These are phyloP conservation scores for Hysterium pulicare DNA, from an alignment of 2,329 filamentous ascomycete genomes.

Conservation along the genomic window DNA sequence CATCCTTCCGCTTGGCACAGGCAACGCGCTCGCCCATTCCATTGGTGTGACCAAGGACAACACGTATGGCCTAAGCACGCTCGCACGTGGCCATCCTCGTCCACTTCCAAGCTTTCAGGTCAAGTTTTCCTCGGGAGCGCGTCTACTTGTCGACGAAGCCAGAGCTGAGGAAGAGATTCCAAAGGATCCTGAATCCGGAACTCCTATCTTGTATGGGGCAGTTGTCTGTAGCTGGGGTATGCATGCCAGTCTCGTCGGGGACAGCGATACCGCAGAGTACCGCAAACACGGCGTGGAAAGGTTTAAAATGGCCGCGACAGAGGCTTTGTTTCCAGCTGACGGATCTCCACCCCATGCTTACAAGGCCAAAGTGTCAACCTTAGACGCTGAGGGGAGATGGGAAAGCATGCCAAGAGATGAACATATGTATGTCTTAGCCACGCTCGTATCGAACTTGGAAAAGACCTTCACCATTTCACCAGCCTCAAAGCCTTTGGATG, in stretches of 20 bases:
- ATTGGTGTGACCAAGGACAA: constrained; percentile 35
- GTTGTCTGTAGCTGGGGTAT: constrained; percentile 90
- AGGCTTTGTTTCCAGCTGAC: constrained; percentile 62
- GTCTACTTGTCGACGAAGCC: constrained; percentile 42
- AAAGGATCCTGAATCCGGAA: constrained; percentile 15
- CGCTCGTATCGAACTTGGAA: constrained; percentile 78
- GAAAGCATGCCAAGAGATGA: constrained; percentile 39
- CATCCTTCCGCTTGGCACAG: constrained; percentile 52
- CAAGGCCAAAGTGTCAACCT: constrained; percentile 49
- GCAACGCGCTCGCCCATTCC: constrained; percentile 49
- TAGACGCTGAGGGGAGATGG: constrained; percentile 28
- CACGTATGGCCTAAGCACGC: constrained; percentile 40
- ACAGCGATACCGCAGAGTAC: constrained; percentile 82
- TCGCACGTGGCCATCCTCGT: constrained; percentile 32
- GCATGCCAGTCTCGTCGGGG: constrained; percentile 82
- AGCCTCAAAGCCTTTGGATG: constrained; percentile 65
- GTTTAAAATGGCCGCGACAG: constrained; percentile 80
- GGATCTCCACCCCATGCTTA: constrained; percentile 56
- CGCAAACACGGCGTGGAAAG: constrained; percentile 72
- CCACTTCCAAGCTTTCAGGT: constrained; percentile 44
- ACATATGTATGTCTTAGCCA: constrained; percentile 75
- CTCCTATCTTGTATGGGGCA: constrained; percentile 58
- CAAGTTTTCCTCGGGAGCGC: constrained; percentile 44
- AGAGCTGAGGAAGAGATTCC: constrained; percentile 40
- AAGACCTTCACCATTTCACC: constrained; percentile 80